Percentiles rank a stretch among this genome's conserved stretches.
Conservation (phyloP, 1,284 basidiomycete species). For the Cystobasidiaceae sp. region DNA sequence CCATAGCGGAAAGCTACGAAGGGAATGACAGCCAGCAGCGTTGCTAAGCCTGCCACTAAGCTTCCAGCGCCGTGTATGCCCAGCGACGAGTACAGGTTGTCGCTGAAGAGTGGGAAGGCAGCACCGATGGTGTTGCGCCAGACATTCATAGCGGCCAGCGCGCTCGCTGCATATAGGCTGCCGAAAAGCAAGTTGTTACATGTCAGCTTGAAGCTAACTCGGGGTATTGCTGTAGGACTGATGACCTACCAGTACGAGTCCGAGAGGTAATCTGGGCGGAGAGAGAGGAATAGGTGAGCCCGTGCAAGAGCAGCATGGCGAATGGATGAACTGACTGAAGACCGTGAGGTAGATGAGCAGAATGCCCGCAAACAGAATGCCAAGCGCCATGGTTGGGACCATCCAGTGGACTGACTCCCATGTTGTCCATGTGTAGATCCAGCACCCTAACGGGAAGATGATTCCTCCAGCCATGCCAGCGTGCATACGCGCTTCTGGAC, state of each 20-base stretch:
- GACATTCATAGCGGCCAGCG: slow-evolving; percentile 31
- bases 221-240: no score
- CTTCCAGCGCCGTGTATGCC: slow-evolving; percentile 13
- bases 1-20: background rate
- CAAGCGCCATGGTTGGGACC: slow-evolving; percentile 41
- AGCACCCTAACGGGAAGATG: slow-evolving; percentile 44
- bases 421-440: slow-evolving; percentile 36
- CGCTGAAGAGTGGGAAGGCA: background rate
- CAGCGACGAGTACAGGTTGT: background rate
- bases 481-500: slow-evolving; percentile 69
- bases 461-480: slow-evolving; percentile 62
- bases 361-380: slow-evolving; percentile 37
- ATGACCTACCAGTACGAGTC: no score
- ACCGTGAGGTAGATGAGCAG: slow-evolving; percentile 31
- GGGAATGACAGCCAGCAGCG: background rate
- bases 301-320: background rate
- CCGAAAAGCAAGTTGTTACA: no score
- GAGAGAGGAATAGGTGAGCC: background rate
- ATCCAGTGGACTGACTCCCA: slow-evolving; percentile 36
- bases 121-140: slow-evolving; percentile 3
- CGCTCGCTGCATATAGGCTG: slow-evolving; percentile 43
- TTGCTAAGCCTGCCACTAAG: slow-evolving; percentile 8
- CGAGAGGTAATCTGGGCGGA: slow-evolving; percentile 39
- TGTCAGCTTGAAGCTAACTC: no score
- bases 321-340: slow-evolving; percentile 22